Evolutionary conservation across 257 asterid species (phyloP), one percentile per base, ranked within the genome.

Genomic region (Rhazya stricta): DNA sequence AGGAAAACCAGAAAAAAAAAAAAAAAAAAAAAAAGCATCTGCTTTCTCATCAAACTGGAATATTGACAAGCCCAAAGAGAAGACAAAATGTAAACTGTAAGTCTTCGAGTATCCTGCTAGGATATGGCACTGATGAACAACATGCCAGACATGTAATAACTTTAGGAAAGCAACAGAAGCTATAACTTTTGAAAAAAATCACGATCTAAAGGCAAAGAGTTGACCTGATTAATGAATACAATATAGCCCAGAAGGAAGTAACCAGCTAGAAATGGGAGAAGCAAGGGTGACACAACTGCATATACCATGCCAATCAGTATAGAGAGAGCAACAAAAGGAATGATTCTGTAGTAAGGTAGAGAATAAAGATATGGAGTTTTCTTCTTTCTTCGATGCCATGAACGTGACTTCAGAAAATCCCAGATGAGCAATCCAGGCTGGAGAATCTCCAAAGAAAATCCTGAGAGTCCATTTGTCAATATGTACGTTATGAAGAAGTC

Each of bases 251-350:
- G 87, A 36, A 89, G 86, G 83, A 92, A 92, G 78, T 94, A 94
- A 83, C 90, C 91, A 10, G 86, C 90, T 60, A 94, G 89, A 81
- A 94, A 90, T 0, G 97, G 97, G 34, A 90, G 96, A 71, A 94
- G 91, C 86, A 90, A 81, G 13, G 99, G 99, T n/a, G 99, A 87
- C 60, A 94, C 96, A 69, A 94, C 96, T 3, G 99, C 95, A 78
- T 94, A 94, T 19, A 94, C 97, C 96, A 86, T 90, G 81, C 99
- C 99, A 25, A 94, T 92, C 84, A 94, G 79, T 61, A 88, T 82
- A 77, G 86, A 79, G 43, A 94, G 94, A 41, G 91, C 78, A 68
- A 94, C 88, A 72, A 78, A 92, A 46, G 99, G 99, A 65, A 94
- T 83, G 53, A 80, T 81, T 75, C 96, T 87, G 76, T 90, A 89